A percentile compares a stretch with the other conserved stretches of the same genome.
phyloP scores from a whole-genome alignment of 345 rosid species.

The Draba incana region DNA sequence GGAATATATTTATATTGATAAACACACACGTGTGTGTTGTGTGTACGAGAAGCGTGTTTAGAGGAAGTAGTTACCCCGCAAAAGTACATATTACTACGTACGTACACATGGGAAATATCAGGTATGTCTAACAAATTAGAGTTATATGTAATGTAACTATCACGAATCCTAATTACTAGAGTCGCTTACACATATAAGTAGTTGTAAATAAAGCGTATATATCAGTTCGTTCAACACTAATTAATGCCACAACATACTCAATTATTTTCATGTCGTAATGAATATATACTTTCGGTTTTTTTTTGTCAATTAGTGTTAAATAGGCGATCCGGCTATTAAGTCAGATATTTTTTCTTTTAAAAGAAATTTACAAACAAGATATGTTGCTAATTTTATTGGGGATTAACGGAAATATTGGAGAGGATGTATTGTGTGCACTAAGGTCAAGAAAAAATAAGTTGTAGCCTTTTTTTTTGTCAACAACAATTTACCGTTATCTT shows the following conservation, averaged over 20 bases:
- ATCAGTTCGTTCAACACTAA: not conserved
- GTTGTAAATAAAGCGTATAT: not conserved
- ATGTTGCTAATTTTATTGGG: not conserved
- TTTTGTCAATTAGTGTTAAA: not conserved
- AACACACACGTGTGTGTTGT: not conserved
- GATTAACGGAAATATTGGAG: too few species aligned
- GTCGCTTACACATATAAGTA: not conserved
- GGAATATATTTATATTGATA: not conserved
- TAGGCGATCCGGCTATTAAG: slow-evolving; percentile 1
- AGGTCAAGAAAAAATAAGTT: too few species aligned
- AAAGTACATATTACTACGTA: slow-evolving; percentile 16
- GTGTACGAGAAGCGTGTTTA: slow-evolving; percentile 14
- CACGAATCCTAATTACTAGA: not conserved
- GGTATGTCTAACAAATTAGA: slow-evolving; percentile 23
- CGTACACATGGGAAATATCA: slow-evolving; percentile 9
- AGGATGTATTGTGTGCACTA: too few species aligned
- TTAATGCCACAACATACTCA: not conserved
- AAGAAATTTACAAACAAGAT: not conserved
- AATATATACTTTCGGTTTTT: not conserved
- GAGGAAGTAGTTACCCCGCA: slow-evolving; percentile 20
- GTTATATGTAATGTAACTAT: slow-evolving; percentile 2
- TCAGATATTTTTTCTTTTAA: not conserved
- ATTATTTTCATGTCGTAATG: slow-evolving; percentile 3
- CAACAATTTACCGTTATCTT: too few species aligned
- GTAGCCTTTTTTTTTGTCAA: too few species aligned